Conservation (phyloP, 306 rosid genomes). For the Sicyos edulis region DNA sequence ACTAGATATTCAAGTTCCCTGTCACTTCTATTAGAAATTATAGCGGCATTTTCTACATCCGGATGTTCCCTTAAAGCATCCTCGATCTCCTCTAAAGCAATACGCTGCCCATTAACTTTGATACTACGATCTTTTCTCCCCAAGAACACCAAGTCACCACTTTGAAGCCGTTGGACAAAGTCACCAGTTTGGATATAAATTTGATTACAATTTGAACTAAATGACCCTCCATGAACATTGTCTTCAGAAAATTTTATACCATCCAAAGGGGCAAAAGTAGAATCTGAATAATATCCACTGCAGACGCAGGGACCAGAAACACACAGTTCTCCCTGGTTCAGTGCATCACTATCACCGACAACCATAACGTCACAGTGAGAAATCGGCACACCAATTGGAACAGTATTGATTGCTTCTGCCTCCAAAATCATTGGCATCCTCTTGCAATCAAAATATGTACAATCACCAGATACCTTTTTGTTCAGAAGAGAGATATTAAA, state of each 20-base stretch:
- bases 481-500: slow-evolving; percentile 20
- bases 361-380: slow-evolving; percentile 63
- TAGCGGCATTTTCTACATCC: slow-evolving; percentile 59
- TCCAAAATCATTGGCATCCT: slow-evolving; percentile 60
- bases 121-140: slow-evolving; percentile 84
- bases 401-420: slow-evolving; percentile 47
- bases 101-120: slow-evolving; percentile 69
- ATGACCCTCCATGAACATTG: slow-evolving; percentile 28
- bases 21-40: slow-evolving; percentile 39
- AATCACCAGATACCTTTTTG: slow-evolving; percentile 80
- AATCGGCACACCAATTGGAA: slow-evolving; percentile 87
- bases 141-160: slow-evolving; percentile 73
- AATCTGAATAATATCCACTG: slow-evolving; percentile 53
- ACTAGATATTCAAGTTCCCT: slow-evolving; percentile 39
- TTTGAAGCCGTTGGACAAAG: slow-evolving; percentile 49
- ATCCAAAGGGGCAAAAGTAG: slow-evolving; percentile 31
- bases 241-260: slow-evolving; percentile 36
- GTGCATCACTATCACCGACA: slow-evolving; percentile 40
- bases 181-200: slow-evolving; percentile 70
- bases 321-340: slow-evolving; percentile 64
- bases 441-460: slow-evolving; percentile 95
- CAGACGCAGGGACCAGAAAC: slow-evolving; percentile 74
- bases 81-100: slow-evolving; percentile 79
- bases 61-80: slow-evolving; percentile 59
- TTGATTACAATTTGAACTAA: slow-evolving; percentile 23